A percentile compares a stretch with the other conserved stretches of the same genome.
These are phyloP conservation scores for Lycium ferocissimum DNA, from an alignment of 257 asterid species.

Conservation along the genomic window DNA sequence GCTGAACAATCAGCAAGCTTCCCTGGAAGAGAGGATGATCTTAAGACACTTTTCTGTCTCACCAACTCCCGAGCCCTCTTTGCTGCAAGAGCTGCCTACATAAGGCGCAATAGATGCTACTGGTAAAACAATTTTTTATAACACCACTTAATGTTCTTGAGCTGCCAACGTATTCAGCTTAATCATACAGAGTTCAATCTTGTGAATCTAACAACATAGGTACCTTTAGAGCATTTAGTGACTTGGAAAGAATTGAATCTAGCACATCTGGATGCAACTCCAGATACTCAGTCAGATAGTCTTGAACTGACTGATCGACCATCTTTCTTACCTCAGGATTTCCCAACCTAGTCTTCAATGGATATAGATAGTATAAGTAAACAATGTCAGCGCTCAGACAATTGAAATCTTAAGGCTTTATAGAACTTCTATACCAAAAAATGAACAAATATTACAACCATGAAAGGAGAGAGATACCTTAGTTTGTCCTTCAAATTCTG, in stretches of 20 bases:
- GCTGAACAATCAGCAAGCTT: slow-evolving; percentile 99
- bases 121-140: slow-evolving; percentile 26
- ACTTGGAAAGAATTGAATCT: slow-evolving; percentile 83
- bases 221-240: slow-evolving; percentile 97
- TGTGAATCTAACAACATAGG: slow-evolving; percentile 14
- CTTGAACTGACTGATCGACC: slow-evolving; percentile 84
- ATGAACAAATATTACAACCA: not conserved
- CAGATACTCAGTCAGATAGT: slow-evolving; percentile 88
- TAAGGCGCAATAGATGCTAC: slow-evolving; percentile 24
- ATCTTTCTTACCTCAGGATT: slow-evolving; percentile 93
- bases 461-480: slow-evolving; percentile 56
- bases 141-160: not conserved
- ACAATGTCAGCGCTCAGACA: not conserved
- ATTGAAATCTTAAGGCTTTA: not conserved
- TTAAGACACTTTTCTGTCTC: slow-evolving; percentile 85
- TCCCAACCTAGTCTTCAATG: slow-evolving; percentile 88
- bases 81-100: slow-evolving; percentile 97
- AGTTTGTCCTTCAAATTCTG: slow-evolving; percentile 99
- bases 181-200: slow-evolving; percentile 1
- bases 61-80: slow-evolving; percentile 96
- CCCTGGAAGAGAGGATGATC: slow-evolving; percentile 95
- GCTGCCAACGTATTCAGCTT: slow-evolving; percentile 31
- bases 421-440: slow-evolving; percentile 8
- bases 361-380: slow-evolving; percentile 15
- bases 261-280: slow-evolving; percentile 97